These are phyloP conservation scores for Stevia rebaudiana DNA, from an alignment of 140 eudicot genomes.

Conservation along the genomic window DNA sequence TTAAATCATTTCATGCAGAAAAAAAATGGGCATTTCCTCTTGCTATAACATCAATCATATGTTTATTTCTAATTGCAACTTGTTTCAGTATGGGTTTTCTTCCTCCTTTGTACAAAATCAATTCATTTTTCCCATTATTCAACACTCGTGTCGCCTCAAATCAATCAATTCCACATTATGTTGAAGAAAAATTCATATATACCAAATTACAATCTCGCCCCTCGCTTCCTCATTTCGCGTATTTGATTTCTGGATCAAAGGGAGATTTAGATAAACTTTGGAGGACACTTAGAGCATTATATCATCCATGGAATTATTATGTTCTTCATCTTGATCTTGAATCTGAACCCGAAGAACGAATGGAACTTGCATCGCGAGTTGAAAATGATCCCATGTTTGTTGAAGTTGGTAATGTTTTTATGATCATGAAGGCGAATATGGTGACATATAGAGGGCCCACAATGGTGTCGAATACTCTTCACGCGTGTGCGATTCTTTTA, in stretches of 20 bases:
- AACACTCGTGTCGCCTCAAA: conserved; percentile 35
- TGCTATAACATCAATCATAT: conserved; percentile 53
- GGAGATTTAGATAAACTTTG: conserved; percentile 82
- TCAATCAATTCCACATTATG: conserved; percentile 42
- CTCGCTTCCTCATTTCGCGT: conserved; percentile 62
- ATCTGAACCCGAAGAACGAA: conserved; percentile 56
- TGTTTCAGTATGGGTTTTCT: conserved; percentile 72
- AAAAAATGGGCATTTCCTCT: conserved; percentile 81
- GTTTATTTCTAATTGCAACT: conserved; percentile 58
- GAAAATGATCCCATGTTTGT: conserved; percentile 56
- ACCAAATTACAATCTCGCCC: conserved; percentile 40
- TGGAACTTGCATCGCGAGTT: conserved; percentile 74
- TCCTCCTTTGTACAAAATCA: conserved; percentile 55
- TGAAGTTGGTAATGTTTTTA: conserved; percentile 61
- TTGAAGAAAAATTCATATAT: conserved; percentile 35
- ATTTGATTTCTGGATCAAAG: conserved; percentile 76
- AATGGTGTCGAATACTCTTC: conserved; percentile 89
- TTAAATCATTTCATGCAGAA: conserved; percentile 51
- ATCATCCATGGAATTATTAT: conserved; percentile 84
- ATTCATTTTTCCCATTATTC: conserved; percentile 50
- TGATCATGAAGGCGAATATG: conserved; percentile 79
- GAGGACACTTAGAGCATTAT: conserved; percentile 67
- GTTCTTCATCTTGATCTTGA: conserved; percentile 84
- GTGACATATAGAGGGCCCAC: conserved; percentile 94
- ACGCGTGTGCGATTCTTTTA: conserved; percentile 89